These are phyloP conservation scores for Neoboletus subvelutipes DNA, from an alignment of 768 basidiomycete genomes.

Conservation along the genomic window DNA sequence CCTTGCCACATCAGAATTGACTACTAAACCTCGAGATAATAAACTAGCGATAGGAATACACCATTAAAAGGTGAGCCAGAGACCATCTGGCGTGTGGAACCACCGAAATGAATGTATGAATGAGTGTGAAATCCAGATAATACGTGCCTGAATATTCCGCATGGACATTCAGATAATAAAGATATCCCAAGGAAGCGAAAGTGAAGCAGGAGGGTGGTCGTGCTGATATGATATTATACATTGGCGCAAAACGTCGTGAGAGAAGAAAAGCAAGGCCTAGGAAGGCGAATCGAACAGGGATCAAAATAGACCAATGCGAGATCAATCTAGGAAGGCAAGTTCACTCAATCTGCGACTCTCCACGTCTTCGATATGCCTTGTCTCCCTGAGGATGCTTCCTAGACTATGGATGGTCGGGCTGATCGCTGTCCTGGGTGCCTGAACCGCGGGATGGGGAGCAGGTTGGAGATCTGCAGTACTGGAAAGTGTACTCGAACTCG, in stretches of 20 bases:
- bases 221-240: conserved; percentile 3
- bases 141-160: background rate
- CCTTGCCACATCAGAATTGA: no score
- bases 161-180: conserved; percentile 8
- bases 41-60: conserved; percentile 3
- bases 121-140: conserved; percentile 10
- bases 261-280: background rate
- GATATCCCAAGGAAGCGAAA: background rate
- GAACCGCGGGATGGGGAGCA: conserved; percentile 3
- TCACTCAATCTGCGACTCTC: conserved; percentile 71
- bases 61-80: conserved; percentile 1
- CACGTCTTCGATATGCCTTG: conserved; percentile 58
- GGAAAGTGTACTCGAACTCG: conserved; percentile 21
- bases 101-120: conserved; percentile 13
- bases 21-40: background rate
- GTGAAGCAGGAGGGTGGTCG: background rate
- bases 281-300: background rate
- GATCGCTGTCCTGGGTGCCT: conserved; percentile 41
- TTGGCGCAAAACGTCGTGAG: conserved; percentile 1
- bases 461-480: conserved; percentile 37
- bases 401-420: conserved; percentile 58
- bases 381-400: conserved; percentile 55
- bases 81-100: background rate
- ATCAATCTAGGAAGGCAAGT: conserved; percentile 58
- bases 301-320: conserved; percentile 3